Conservation (phyloP, 176 grass and related monocot species). For the Oryza meridionalis region DNA sequence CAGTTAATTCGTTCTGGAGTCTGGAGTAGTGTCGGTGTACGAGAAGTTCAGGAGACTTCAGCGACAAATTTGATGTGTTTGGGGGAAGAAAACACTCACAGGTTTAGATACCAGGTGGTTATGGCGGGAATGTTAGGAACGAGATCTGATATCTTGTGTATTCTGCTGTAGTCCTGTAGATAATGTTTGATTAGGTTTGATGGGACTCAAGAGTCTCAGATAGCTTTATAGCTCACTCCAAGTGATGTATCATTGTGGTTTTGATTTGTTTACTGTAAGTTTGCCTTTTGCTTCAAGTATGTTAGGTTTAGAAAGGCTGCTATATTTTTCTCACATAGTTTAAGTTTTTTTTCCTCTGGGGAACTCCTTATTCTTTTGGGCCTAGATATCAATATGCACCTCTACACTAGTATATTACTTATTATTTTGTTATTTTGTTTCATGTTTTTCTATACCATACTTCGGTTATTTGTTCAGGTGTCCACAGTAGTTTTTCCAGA, state of each 20-base stretch:
- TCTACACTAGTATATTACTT: background rate
- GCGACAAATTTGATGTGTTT: background rate
- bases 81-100: background rate
- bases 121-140: conserved; percentile 1
- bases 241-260: background rate
- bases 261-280: background rate
- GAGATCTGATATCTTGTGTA: background rate
- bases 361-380: background rate
- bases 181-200: conserved; percentile 15
- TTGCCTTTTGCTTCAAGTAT: conserved; percentile 25
- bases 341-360: background rate
- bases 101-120: background rate
- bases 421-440: background rate
- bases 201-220: background rate
- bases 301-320: background rate
- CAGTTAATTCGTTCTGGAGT: conserved; percentile 10
- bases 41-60: conserved; percentile 5
- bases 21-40: background rate
- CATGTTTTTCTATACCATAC: background rate
- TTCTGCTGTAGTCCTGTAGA: background rate
- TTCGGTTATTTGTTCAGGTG: background rate
- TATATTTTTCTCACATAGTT: background rate
- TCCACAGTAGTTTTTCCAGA: background rate
- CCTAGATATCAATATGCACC: background rate
- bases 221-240: background rate